Conservation (phyloP, 2,329 filamentous ascomycete genomes). For the Aspergillus felis region DNA sequence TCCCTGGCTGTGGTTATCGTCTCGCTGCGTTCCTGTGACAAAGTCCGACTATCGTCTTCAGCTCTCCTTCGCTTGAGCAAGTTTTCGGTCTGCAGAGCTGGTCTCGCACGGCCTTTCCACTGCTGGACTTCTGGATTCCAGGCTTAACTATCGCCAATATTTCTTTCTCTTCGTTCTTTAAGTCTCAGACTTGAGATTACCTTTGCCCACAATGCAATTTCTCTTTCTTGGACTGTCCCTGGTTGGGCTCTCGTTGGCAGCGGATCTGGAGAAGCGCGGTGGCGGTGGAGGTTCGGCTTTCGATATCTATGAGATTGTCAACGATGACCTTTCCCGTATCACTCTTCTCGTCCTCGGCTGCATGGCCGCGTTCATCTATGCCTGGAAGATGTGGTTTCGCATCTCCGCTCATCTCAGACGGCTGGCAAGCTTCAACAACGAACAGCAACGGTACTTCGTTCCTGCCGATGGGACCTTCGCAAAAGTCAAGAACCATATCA, state of each 20-base stretch:
- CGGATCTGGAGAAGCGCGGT: constrained; percentile 24
- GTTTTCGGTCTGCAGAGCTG: constrained; percentile 21
- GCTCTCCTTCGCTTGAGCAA: constrained; percentile 4
- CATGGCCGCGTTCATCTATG: constrained; percentile 59
- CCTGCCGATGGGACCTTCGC: constrained; percentile 53
- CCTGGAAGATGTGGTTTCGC: constrained; percentile 62
- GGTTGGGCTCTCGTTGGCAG: constrained; percentile 25
- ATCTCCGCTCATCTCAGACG: constrained; percentile 67
- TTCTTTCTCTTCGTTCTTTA: neutral
- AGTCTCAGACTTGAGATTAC: neutral
- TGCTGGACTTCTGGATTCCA: neutral
- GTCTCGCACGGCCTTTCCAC: constrained; percentile 22
- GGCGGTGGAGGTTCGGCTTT: constrained; percentile 6
- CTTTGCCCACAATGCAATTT: constrained; percentile 17
- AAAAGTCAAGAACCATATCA: constrained; percentile 66
- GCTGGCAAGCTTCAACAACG: constrained; percentile 71
- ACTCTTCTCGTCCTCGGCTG: constrained; percentile 62
- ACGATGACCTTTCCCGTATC: constrained; percentile 57
- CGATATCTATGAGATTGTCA: constrained; percentile 35
- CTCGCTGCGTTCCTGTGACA: neutral
- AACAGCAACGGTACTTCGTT: constrained; percentile 75
- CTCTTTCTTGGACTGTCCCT: constrained; percentile 23
- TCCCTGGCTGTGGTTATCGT: constrained; percentile 1
- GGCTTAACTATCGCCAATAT: neutral
- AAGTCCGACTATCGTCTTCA: neutral